Evolutionary conservation across 306 rosid genomes (phyloP), one percentile per base, ranked within the genome.

Genomic region (Erythrophleum fordii): DNA sequence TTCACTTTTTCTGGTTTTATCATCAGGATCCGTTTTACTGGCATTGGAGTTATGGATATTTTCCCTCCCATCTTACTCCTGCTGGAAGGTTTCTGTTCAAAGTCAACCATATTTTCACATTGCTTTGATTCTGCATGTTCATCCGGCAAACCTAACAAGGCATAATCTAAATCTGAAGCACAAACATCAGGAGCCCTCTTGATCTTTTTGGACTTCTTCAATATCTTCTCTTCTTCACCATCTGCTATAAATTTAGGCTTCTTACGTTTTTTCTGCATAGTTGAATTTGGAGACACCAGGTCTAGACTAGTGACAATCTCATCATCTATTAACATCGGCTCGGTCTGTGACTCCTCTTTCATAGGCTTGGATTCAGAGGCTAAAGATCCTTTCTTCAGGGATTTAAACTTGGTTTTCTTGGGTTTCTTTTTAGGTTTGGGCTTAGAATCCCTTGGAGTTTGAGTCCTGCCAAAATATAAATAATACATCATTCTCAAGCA

Each of bases 321-420:
- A 31, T 95, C 97, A 85, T 95, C 98, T 48, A 87, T 73, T 44
- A 81, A 87, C 90, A 93, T 85, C 56, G 86, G 84, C 73, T 90
- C 99, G 53, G 51, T 69, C 56, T 82, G 82, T 45, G 64, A 55
- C 73, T 91, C 97, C 60, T 90, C 89, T 85, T 89, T 91, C 83
- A 87, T 77, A 74, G 80, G 74, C 82, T 86, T 91, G 77, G 81
- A 67, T 73, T 92, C 96, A 84, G 98, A 89, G 20, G 88, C 89
- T 81, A 95, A 79, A 75, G 99, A 89, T 65, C 92, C 91, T 81
- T 91, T 93, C 90, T 95, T 95, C 81, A 95, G 81, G 69, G 99
- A 93, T 82, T 95, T 95, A 84, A 91, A 95, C 90, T 95, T 95
- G 37, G 94, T 82, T 76, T 93, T 95, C 93, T 95, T 95, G 2